Evolutionary conservation across 371 early-diverging fungal species (phyloP).

Genomic region (Lichtheimia corymbifera): DNA sequence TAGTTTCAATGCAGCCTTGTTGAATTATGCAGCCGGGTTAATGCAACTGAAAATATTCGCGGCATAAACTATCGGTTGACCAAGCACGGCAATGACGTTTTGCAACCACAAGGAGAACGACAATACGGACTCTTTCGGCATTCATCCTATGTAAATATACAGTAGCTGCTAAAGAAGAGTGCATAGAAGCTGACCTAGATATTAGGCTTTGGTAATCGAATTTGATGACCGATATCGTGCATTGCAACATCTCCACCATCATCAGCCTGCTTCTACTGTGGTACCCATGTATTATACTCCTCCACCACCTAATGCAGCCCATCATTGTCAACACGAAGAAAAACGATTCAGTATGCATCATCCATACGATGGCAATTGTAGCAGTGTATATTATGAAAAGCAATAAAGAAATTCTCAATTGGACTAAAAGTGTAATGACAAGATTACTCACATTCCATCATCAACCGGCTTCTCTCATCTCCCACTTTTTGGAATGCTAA

Average conservation of each 20-base stretch:
- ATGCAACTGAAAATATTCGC: conserved; percentile 51
- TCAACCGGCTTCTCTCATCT: too few relatives aligned
- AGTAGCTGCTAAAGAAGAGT: conserved; percentile 1
- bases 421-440: too few relatives aligned
- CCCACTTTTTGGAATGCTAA: too few relatives aligned
- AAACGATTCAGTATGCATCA: too few relatives aligned
- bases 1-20: conserved; percentile 43
- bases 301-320: background rate
- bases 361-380: too few relatives aligned
- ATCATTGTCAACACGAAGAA: too few relatives aligned
- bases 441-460: too few relatives aligned
- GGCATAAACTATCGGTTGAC: conserved; percentile 44
- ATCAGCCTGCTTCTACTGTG: background rate
- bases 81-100: conserved; percentile 18
- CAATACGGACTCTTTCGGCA: background rate
- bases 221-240: conserved; percentile 40
- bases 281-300: conserved; percentile 1
- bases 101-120: background rate
- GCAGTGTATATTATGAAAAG: too few relatives aligned
- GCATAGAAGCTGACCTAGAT: conserved; percentile 8
- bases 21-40: conserved; percentile 36
- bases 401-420: too few relatives aligned
- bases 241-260: conserved; percentile 8
- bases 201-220: conserved; percentile 34
- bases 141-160: conserved; percentile 8